Conservation (phyloP, 2,329 filamentous ascomycete genomes). For the Sporothrix curviconia region DNA sequence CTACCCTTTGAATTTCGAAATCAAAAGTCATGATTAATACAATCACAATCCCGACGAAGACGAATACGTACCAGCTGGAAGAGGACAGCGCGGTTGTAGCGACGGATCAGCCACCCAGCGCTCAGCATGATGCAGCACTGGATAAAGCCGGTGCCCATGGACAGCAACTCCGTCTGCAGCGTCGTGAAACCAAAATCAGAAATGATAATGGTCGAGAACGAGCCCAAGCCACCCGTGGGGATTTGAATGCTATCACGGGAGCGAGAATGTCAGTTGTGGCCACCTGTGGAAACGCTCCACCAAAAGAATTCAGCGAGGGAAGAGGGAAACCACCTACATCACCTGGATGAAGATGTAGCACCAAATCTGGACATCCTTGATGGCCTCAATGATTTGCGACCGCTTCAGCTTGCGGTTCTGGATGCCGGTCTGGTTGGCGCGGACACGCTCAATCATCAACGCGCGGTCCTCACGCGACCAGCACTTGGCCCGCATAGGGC, state of each 20-base stretch:
- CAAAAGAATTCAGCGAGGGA: not conserved
- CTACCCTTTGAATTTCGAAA: not conserved
- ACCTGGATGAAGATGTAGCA: constrained; percentile 60
- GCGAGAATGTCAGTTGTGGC: not conserved
- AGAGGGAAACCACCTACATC: constrained; percentile 24
- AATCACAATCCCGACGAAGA: too few relatives aligned
- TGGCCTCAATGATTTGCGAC: constrained; percentile 42
- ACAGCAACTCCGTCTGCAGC: constrained; percentile 64
- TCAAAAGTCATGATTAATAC: not conserved
- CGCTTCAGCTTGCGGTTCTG: constrained; percentile 47
- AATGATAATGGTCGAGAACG: constrained; percentile 70
- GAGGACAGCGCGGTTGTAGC: constrained; percentile 58
- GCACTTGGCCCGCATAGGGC: constrained; percentile 65
- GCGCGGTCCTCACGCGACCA: constrained; percentile 59
- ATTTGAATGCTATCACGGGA: constrained; percentile 58
- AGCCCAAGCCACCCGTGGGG: constrained; percentile 64
- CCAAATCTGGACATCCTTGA: constrained; percentile 60
- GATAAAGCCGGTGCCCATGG: constrained; percentile 68
- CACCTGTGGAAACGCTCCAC: not conserved
- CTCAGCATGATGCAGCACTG: constrained; percentile 64
- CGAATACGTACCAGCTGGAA: constrained; percentile 49
- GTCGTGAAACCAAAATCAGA: constrained; percentile 58
- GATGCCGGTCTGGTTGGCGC: constrained; percentile 54
- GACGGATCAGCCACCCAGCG: constrained; percentile 60
- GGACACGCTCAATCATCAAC: constrained; percentile 55